Evolutionary conservation across 2,329 filamentous ascomycete genomes (phyloP), one percentile per base, ranked within the genome.

Genomic region (Alternaria metachromatica): DNA sequence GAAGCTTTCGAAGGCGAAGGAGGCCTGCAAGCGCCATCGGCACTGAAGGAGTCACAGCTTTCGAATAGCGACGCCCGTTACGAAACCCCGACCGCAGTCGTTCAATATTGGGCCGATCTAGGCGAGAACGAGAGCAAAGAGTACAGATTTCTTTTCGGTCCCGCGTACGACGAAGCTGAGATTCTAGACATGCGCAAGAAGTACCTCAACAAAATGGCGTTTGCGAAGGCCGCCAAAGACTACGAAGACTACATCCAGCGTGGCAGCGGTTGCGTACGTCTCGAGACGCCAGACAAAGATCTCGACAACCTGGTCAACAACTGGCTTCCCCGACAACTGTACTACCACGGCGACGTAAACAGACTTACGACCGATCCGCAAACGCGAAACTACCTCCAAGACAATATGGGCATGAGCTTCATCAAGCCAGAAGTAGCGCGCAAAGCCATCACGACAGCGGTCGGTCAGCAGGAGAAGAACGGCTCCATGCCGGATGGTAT

Each of bases 371-470:
- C 86, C 0, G 86, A 88, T 70, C 86, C 86, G 20, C 86, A 88
- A 71, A 88, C 86, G 8, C 83, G 86, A 46, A 88, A 88, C 69
- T 88, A 87, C 68, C 75, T 88, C 4, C 86, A 88, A 70, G 86
- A 88, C 74, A 87, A 87, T 73, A 87, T 88, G 86, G 86, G 86
- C 60, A 88, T 88, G 86, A 83, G 82, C 53, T 88, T 83, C 74
- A 85, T 88, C 76, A 82, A 83, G 62, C 85, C 86, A 0, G 73
- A 79, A 4, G 83, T 86, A 2, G 79, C 85, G 20, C 83, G 85
- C 5, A 76, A 78, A 28, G 83, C 86, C 6, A 82, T 88, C 60
- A 51, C 86, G 44, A 85, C 75, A 2, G 82, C 86, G 0, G 79
- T 88, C 3, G 79, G 82, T 0, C 86, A 88, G 66, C 86, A 88